A percentile compares a stretch with the other conserved stretches of the same genome.
These are phyloP conservation scores for Beauveria bassiana DNA, from an alignment of 2,329 filamentous ascomycete genomes.

Conservation along the genomic window DNA sequence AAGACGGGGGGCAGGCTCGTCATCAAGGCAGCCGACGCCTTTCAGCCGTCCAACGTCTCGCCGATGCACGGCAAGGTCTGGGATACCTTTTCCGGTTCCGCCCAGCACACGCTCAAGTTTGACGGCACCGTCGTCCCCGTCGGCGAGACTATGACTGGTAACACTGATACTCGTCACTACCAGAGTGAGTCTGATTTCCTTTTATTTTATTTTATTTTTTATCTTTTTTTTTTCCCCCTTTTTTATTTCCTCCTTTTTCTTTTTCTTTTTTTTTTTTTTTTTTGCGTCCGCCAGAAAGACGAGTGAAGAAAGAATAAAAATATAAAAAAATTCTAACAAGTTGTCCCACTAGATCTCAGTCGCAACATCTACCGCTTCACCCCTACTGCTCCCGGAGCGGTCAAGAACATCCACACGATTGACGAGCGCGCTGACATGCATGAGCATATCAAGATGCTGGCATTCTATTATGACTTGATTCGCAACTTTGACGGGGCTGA, in stretches of 20 bases:
- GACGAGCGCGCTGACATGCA: conserved; percentile 32
- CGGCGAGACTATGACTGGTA: conserved; percentile 35
- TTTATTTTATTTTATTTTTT: too few relatives aligned
- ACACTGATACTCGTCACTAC: conserved; percentile 36
- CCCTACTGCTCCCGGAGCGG: conserved; percentile 24
- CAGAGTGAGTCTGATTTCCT: conserved; percentile 25
- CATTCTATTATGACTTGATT: conserved; percentile 37
- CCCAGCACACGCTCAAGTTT: conserved; percentile 35
- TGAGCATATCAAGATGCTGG: conserved; percentile 32
- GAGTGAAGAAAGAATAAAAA: too few relatives aligned
- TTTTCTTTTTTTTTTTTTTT: fast-evolving
- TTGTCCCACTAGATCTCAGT: conserved; percentile 20
- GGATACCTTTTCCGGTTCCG: conserved; percentile 43
- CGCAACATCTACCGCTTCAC: conserved; percentile 35
- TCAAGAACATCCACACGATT: conserved; percentile 32
- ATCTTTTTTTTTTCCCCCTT: too few relatives aligned
- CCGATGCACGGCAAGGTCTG: conserved; percentile 40
- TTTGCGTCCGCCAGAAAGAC: too few relatives aligned
- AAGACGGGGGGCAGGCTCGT: conserved; percentile 34
- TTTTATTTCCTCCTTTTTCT: too few relatives aligned
- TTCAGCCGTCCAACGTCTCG: conserved; percentile 50
- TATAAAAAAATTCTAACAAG: neutral
- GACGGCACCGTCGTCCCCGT: conserved; percentile 45
- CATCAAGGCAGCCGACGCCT: conserved; percentile 21
- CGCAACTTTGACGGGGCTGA: conserved; percentile 36